Evolutionary conservation across 345 rosid species (phyloP), one percentile per base, ranked within the genome.

Genomic region (Mercurialis annua): DNA sequence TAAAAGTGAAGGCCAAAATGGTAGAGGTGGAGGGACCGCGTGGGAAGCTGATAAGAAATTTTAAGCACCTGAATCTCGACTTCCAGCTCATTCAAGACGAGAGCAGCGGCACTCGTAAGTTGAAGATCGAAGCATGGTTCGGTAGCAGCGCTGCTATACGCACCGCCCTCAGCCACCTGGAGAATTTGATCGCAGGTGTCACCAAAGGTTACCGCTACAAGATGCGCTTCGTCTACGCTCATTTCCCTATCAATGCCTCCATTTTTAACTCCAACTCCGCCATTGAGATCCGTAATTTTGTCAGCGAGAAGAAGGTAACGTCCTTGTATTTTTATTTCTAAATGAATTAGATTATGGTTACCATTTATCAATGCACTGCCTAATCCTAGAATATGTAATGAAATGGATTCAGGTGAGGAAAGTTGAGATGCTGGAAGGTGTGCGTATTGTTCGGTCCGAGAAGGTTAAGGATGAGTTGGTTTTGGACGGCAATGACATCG

Each of bases 141-240:
- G 60, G 36, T 1, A 29, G 38, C 40, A 55, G 60, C 60, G 60
- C 60, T 7, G 60, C 60, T 21, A 55, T 55, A 2, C 38, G 60
- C 7, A 55, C 60, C 9, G 60, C 60, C 2, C 10, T 55, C 1
- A 55, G 60, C 60, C 60, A 55, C 27, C 38, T 55, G 1, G 60
- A 55, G 40, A 55, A 55, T 55, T 40, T 55, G 16, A 55, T 55
- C 60, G 17, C 60, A 10, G 60, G 60, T 30, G 60, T 55, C 40
- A 55, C 60, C 6, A 55, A 55, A 40, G 60, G 60, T 0, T 55
- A 55, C 23, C 20, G 60, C 11, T 55, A 55, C 40, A 57, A 57
- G 40, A 57, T 57, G 61, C 17, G 61, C 15, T 57, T 57, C n/a
- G 42, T 57, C 0, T 57, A 57, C n/a, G 61, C 61, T 18, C 61